These are phyloP conservation scores for Boletus pseudopeckii DNA, from an alignment of 768 basidiomycete genomes.

Conservation along the genomic window DNA sequence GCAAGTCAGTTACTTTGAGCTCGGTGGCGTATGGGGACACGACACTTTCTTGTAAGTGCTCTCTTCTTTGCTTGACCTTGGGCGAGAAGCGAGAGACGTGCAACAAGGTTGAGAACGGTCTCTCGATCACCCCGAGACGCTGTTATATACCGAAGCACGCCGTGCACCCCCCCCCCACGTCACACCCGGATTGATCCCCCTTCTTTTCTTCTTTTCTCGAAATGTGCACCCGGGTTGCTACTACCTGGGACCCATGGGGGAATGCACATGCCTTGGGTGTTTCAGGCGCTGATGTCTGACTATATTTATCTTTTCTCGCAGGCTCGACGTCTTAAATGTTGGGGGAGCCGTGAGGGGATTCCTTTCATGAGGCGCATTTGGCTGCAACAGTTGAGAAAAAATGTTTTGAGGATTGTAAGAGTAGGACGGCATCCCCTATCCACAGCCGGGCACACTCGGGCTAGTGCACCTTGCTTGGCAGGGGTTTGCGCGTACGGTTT, in stretches of 20 bases:
- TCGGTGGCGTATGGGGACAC: slow-evolving; percentile 99
- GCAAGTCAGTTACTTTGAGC: slow-evolving; percentile 91
- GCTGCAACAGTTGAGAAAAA: not conserved
- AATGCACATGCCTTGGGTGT: not conserved
- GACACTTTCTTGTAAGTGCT: slow-evolving; percentile 87
- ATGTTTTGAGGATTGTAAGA: not conserved
- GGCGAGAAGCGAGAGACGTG: not conserved
- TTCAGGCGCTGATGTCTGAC: slow-evolving; percentile 5
- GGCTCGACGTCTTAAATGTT: slow-evolving; percentile 84
- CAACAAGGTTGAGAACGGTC: not conserved
- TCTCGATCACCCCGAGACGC: not conserved
- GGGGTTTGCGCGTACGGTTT: not conserved
- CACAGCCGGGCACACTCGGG: not conserved
- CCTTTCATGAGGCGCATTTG: slow-evolving; percentile 45
- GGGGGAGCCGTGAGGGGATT: slow-evolving; percentile 91
- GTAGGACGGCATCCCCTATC: not conserved
- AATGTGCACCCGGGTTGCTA: not conserved
- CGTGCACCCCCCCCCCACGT: not conserved
- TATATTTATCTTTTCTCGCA: slow-evolving; percentile 24
- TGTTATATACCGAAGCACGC: slow-evolving; percentile 10
- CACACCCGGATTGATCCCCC: slow-evolving; percentile 7
- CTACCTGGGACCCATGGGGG: not conserved
- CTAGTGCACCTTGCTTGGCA: not conserved
- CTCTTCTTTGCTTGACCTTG: not conserved
- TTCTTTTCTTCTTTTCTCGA: not conserved